phyloP scores from a whole-genome alignment of 2,329 filamentous ascomycete species.

The Sclerotinia glacialis region DNA sequence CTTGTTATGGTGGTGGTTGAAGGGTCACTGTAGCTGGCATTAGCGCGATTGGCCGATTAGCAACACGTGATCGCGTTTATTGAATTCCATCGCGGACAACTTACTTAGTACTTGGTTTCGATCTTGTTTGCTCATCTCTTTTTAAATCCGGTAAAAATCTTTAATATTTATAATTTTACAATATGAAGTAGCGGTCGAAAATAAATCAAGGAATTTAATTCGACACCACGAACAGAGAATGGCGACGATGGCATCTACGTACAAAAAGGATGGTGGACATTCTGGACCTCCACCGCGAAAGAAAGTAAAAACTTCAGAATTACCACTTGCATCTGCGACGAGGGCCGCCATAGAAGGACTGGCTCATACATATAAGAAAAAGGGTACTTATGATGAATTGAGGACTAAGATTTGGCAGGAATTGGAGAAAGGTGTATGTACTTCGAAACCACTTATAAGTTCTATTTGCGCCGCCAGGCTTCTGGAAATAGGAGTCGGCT shows the following conservation, averaged over 20 bases:
- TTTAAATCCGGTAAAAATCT: no score
- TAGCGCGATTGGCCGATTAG: neutral
- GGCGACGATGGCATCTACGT: conserved; percentile 5
- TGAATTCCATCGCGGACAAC: neutral
- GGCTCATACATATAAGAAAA: conserved; percentile 81
- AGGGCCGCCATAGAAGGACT: conserved; percentile 70
- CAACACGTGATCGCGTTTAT: conserved; percentile 5
- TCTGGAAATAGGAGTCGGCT: neutral
- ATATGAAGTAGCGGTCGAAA: neutral
- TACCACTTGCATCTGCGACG: conserved; percentile 71
- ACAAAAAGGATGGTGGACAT: conserved; percentile 28
- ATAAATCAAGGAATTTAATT: neutral
- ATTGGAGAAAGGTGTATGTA: conserved; percentile 63
- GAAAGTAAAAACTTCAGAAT: conserved; percentile 70
- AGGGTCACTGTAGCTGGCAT: conserved; percentile 9
- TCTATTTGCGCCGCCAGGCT: neutral
- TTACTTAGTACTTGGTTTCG: neutral
- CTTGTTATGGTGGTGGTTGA: conserved; percentile 6
- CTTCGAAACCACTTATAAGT: neutral
- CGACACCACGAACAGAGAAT: neutral
- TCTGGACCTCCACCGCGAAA: conserved; percentile 33
- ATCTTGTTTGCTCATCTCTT: neutral
- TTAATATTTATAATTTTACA: neutral
- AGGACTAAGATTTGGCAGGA: conserved; percentile 75
- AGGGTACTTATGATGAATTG: conserved; percentile 75